A percentile compares a stretch with the other conserved stretches of the same genome.
phyloP scores from a whole-genome alignment of 768 basidiomycete genomes.

The Suillus sp. region DNA sequence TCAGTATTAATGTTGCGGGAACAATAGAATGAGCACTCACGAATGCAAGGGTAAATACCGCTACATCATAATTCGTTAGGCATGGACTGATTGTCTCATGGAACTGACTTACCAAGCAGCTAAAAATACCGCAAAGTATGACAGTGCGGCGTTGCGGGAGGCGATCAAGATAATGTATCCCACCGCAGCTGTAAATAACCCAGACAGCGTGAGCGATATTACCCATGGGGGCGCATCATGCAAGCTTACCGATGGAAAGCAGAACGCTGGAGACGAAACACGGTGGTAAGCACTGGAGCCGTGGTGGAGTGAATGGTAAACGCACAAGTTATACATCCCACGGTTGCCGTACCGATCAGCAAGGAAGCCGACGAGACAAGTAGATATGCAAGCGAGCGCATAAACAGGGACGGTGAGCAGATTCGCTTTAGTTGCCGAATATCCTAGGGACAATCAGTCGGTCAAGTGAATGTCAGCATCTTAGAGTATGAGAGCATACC shows the following conservation, averaged over 20 bases:
- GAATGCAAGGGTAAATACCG: slow-evolving; percentile 75
- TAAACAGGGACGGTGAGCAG: slow-evolving; percentile 80
- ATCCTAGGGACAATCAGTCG: slow-evolving; percentile 44
- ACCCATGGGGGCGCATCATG: slow-evolving; percentile 3
- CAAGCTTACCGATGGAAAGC: slow-evolving; percentile 29
- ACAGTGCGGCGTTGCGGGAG: slow-evolving; percentile 63
- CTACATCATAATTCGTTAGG: slow-evolving; percentile 31
- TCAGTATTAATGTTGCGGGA: slow-evolving; percentile 2
- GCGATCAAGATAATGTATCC: slow-evolving; percentile 73
- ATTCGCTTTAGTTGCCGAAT: slow-evolving; percentile 70
- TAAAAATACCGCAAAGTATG: slow-evolving; percentile 72
- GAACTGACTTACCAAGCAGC: slow-evolving; percentile 57
- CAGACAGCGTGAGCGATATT: slow-evolving; percentile 13
- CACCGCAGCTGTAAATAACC: slow-evolving; percentile 42
- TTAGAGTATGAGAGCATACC: slow-evolving; percentile 32
- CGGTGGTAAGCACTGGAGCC: slow-evolving; percentile 33
- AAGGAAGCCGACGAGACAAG: slow-evolving; percentile 61
- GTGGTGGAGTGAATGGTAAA: slow-evolving; percentile 6
- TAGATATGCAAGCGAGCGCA: slow-evolving; percentile 63
- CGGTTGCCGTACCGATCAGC: slow-evolving; percentile 65
- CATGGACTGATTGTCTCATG: not conserved
- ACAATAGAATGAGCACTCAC: slow-evolving; percentile 41
- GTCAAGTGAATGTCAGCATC: not conserved
- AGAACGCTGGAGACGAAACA: slow-evolving; percentile 33
- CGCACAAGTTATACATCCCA: slow-evolving; percentile 67